phyloP scores from a whole-genome alignment of 176 grass and related monocot species.

The Tuctoria greenei region DNA sequence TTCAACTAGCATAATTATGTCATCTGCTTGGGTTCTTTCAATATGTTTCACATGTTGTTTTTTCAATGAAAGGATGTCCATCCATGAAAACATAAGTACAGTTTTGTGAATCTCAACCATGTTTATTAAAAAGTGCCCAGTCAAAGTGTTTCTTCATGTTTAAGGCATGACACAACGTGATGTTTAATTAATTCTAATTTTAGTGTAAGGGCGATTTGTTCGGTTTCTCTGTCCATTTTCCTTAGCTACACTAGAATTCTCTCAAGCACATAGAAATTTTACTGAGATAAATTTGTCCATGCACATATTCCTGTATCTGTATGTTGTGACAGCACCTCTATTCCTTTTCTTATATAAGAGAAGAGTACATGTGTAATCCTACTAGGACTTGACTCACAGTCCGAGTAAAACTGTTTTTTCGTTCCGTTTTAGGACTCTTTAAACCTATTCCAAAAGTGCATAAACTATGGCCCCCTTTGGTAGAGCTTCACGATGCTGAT shows the following conservation, averaged over 20 bases:
- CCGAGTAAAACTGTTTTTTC: too few species aligned
- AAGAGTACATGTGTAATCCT: too few species aligned
- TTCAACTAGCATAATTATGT: not conserved
- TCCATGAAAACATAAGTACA: not conserved
- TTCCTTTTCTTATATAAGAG: too few species aligned
- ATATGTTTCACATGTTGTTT: not conserved
- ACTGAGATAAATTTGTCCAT: not conserved
- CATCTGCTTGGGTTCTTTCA: not conserved
- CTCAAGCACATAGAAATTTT: not conserved
- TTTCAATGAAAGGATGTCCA: not conserved
- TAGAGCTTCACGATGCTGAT: too few species aligned
- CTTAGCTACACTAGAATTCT: not conserved
- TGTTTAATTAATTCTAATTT: not conserved
- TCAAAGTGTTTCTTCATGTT: not conserved
- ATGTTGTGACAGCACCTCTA: too few species aligned
- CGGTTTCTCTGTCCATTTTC: not conserved
- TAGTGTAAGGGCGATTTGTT: not conserved
- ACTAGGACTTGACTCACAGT: too few species aligned
- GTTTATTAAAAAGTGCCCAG: not conserved
- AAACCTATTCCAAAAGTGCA: too few species aligned
- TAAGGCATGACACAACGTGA: not conserved
- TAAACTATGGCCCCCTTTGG: too few species aligned
- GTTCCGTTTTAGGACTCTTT: too few species aligned
- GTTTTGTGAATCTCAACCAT: not conserved
- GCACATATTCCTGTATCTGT: not conserved